Percentiles rank a stretch among this genome's conserved stretches.
These are phyloP conservation scores for Aspergillus phoenicis DNA, from an alignment of 2,329 filamentous ascomycete genomes.

Conservation along the genomic window DNA sequence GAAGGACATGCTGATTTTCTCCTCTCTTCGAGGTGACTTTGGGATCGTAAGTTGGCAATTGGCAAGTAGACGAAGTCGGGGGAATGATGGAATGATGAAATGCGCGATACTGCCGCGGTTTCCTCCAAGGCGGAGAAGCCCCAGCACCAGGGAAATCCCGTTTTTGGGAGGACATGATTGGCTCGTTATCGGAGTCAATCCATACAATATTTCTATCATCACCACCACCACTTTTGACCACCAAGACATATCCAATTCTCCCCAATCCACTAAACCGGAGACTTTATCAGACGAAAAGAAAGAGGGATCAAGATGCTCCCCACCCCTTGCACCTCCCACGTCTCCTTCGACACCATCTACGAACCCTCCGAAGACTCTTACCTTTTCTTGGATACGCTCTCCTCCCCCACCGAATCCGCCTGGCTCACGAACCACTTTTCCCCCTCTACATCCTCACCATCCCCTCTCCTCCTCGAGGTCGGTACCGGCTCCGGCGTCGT, in stretches of 20 bases:
- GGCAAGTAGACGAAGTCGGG: neutral
- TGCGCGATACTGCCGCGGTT: slow-evolving; percentile 2
- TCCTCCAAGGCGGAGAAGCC: slow-evolving; percentile 12
- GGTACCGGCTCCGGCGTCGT: slow-evolving; percentile 92
- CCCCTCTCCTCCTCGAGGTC: slow-evolving; percentile 75
- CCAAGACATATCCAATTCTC: neutral
- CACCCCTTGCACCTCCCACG: slow-evolving; percentile 90
- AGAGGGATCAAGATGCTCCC: slow-evolving; percentile 66
- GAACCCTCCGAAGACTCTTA: slow-evolving; percentile 97
- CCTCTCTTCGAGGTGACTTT: slow-evolving; percentile 31
- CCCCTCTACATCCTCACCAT: slow-evolving; percentile 13
- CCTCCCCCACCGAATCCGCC: slow-evolving; percentile 65
- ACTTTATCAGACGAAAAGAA: neutral
- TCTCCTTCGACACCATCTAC: slow-evolving; percentile 85
- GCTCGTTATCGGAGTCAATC: neutral
- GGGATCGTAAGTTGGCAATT: neutral
- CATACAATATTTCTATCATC: neutral
- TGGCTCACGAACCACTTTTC: slow-evolving; percentile 70
- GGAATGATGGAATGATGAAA: neutral
- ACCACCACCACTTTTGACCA: neutral
- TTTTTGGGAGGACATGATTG: neutral
- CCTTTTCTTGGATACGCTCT: slow-evolving; percentile 87
- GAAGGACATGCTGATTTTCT: slow-evolving; percentile 40
- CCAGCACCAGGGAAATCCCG: neutral
- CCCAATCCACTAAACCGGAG: neutral